These are phyloP conservation scores for Tricholoma bakamatsutake DNA, from an alignment of 768 basidiomycete genomes.

Conservation along the genomic window DNA sequence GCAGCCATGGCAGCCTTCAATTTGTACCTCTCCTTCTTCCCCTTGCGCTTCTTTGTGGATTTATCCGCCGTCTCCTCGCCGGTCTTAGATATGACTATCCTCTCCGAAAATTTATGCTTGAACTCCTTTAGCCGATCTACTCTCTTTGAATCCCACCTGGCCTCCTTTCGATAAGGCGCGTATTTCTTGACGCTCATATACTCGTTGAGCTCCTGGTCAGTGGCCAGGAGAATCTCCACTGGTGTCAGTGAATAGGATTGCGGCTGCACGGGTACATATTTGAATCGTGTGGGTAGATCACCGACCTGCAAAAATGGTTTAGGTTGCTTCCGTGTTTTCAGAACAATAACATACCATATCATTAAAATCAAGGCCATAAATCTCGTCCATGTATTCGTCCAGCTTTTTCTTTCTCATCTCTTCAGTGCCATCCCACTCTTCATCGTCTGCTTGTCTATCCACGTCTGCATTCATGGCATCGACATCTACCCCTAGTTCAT, in stretches of 20 bases:
- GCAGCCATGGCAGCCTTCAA: slow-evolving; percentile 29
- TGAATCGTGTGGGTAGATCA: slow-evolving; percentile 88
- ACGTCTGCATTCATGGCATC: slow-evolving; percentile 47
- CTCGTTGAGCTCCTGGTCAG: slow-evolving; percentile 88
- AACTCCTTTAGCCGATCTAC: slow-evolving; percentile 67
- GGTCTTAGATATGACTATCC: slow-evolving; percentile 23
- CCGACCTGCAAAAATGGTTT: slow-evolving; percentile 53
- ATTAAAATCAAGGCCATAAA: slow-evolving; percentile 91
- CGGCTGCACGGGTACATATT: slow-evolving; percentile 68
- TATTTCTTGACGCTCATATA: slow-evolving; percentile 86
- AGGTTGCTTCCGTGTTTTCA: neutral
- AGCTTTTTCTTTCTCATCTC: slow-evolving; percentile 81
- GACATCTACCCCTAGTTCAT: slow-evolving; percentile 53
- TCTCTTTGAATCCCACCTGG: slow-evolving; percentile 60
- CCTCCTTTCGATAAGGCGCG: slow-evolving; percentile 76
- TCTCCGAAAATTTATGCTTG: slow-evolving; percentile 51
- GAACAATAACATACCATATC: slow-evolving; percentile 63
- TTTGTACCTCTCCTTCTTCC: slow-evolving; percentile 64
- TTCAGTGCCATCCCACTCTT: slow-evolving; percentile 86
- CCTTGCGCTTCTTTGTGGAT: slow-evolving; percentile 55
- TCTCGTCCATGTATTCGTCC: slow-evolving; percentile 86
- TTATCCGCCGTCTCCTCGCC: slow-evolving; percentile 17
- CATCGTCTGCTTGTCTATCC: slow-evolving; percentile 37
- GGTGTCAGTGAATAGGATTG: slow-evolving; percentile 69
- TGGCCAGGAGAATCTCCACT: slow-evolving; percentile 85